Conservation (phyloP, 192 early-diverging fungal species). For the Coemansia sp. region DNA sequence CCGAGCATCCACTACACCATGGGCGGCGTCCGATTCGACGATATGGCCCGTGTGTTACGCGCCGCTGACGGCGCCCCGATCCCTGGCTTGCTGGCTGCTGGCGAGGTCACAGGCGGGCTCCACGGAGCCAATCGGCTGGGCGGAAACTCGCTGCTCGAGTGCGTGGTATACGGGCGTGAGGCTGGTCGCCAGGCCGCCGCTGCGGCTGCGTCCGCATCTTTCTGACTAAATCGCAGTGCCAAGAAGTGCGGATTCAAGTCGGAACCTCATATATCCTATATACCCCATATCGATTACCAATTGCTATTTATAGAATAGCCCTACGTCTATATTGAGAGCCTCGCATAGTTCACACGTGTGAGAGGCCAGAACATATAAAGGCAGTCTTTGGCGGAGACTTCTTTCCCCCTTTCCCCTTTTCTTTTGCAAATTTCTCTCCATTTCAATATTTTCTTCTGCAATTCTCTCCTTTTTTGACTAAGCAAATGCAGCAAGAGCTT, state of each 20-base stretch:
- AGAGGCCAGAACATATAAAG: too few relatives aligned
- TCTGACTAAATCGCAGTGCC: background rate
- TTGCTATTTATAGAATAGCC: too few relatives aligned
- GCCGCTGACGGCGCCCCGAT: conserved; percentile 60
- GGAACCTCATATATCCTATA: too few relatives aligned
- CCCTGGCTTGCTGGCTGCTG: conserved; percentile 86
- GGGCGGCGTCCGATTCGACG: conserved; percentile 61
- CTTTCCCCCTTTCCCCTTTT: background rate
- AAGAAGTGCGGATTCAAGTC: background rate
- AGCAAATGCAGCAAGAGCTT: conserved; percentile 16
- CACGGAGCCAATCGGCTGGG: conserved; percentile 97
- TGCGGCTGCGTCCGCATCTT: background rate
- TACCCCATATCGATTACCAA: too few relatives aligned
- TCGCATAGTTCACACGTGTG: too few relatives aligned
- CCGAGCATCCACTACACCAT: conserved; percentile 90
- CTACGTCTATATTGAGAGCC: too few relatives aligned
- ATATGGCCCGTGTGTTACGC: conserved; percentile 26
- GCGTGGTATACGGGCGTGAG: conserved; percentile 95
- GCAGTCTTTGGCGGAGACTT: background rate
- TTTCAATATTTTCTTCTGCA: background rate
- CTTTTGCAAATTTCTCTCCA: background rate
- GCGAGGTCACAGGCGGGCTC: conserved; percentile 95
- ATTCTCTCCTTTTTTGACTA: background rate
- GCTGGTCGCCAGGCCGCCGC: conserved; percentile 65
- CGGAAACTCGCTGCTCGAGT: conserved; percentile 91